Evolutionary conservation across 1,139 yeast genomes (phyloP), one percentile per base, ranked within the genome.

Genomic region (Protomyces lactucae-debilis): DNA sequence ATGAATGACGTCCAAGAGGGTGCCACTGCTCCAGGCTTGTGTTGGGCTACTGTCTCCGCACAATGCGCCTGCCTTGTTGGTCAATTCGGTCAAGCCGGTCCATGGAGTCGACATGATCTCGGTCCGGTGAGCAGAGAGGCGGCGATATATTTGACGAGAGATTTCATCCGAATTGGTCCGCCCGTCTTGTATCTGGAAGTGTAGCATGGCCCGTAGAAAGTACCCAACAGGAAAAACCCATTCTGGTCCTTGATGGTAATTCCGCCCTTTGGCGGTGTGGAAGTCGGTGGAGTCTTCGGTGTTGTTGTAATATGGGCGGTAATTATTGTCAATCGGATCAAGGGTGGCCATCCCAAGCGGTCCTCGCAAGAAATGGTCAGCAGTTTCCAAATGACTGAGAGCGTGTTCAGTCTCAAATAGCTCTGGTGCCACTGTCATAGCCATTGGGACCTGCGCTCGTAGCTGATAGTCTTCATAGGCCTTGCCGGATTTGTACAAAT

Each of bases 201-300:
- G 74, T 52, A 77, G 70, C 73, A 80, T 85, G 0, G 98, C 96
- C 68, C 97, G 82, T 70, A 93, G 76, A 73, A 89, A 92, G 76
- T 84, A 91, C 1, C 99, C 99, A 48, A 82, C 80, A 67, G 86
- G 84, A 97, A 98, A 93, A 25, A 88, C 86, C 99, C 99, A 93
- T 74, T 93, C 99, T 1, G 99, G 99, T 1, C 99, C 99, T 76
- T 93, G 98, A 75, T 93, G 99, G 75, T 93, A 93, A 76, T 93
- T 93, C 72, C 98, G 82, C 21, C 99, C 99, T 76, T 91, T 91
- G 4, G 98, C 81, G 0, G 98, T 91, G 0, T 95, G 91, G 79
- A 91, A 93, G 74, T 93, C 97, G 8, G 82, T 83, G 63, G 83
- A 84, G 72, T 93, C 98, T 57, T 83, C 86, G 60, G 92, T 78